Evolutionary conservation across 495 filamentous ascomycete genomes (phyloP), one percentile per base, ranked within the genome.

Genomic region (Aspergillus baeticus): DNA sequence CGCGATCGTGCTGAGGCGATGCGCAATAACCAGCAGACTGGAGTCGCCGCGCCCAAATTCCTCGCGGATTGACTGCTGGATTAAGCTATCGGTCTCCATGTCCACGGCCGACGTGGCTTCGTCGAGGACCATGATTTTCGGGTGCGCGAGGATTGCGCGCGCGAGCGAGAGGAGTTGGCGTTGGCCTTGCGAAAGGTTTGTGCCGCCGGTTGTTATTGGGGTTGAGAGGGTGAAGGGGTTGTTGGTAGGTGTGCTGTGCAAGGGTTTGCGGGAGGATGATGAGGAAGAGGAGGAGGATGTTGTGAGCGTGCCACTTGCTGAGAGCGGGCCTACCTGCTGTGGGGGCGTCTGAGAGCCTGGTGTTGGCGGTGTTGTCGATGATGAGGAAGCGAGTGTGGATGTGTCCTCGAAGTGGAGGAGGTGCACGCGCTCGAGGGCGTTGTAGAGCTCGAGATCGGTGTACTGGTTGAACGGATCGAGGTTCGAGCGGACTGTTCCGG

Each of bases 71-170:
- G 82, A 87, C 11, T 86, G 79, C 71, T 96, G 90, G 59, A 96
- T 94, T 14, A 92, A 73, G 6, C 81, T 75, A 67, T 96, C 92
- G 0, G 89, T 94, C 35, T 85, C 81, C 86, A 90, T 91, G 69
- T 96, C 92, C 5, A 96, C 90, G 3, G 92, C 89, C 5, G 84
- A 88, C 0, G 92, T 96, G 0, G 92, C 92, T 71, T 96, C 92
- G 64, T 96, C 92, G 10, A 96, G 79, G 8, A 96, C 84, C 81
- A 96, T 87, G 56, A 96, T 86, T 62, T 88, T 88, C 10, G 90
- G 89, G 0, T 84, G 80, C 5, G 84, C 76, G 29, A 95, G 85
- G 63, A 96, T 93, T 34, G 92, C 91, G 6, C 92, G 86, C 0
- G 92, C 91, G 1, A 96, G 84, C 61, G 91, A 94, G 11, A 96